Conservation (phyloP, 1,284 basidiomycete species). For the Ustilago nuda region DNA sequence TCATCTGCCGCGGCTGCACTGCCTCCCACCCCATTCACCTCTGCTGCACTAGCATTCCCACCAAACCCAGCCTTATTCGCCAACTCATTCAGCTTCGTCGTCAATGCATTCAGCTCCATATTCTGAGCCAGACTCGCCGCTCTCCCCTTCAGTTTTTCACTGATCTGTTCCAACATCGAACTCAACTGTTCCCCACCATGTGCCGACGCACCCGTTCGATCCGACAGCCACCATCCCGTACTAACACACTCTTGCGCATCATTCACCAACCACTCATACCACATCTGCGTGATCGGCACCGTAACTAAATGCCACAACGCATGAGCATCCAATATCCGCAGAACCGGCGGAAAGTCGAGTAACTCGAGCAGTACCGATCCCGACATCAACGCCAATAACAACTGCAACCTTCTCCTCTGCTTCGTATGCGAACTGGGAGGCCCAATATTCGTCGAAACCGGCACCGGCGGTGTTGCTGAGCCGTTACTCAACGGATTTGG, state of each 20-base stretch:
- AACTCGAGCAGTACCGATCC: constrained; percentile 85
- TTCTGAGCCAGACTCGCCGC: constrained; percentile 49
- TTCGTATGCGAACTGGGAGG: constrained; percentile 53
- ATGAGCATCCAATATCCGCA: constrained; percentile 87
- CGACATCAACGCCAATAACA: constrained; percentile 77
- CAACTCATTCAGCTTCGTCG: constrained; percentile 53
- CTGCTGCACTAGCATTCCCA: constrained; percentile 13
- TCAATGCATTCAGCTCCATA: constrained; percentile 56
- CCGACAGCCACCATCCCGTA: constrained; percentile 57
- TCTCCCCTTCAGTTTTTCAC: constrained; percentile 45
- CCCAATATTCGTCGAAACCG: constrained; percentile 49
- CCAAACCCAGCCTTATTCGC: constrained; percentile 53
- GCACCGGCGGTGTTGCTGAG: constrained; percentile 53
- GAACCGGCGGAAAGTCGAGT: constrained; percentile 86
- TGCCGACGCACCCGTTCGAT: constrained; percentile 17
- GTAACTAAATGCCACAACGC: constrained; percentile 93
- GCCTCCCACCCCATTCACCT: constrained; percentile 1
- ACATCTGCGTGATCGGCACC: constrained; percentile 80
- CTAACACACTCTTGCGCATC: constrained; percentile 64
- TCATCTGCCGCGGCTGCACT: neutral
- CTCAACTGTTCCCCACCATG: constrained; percentile 16
- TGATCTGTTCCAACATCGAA: constrained; percentile 33
- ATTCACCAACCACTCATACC: constrained; percentile 74
- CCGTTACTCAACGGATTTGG: constrained; percentile 37
- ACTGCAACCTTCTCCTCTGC: constrained; percentile 70